Evolutionary conservation across 257 asterid genomes (phyloP).

Genomic region (Solanum neorickii): DNA sequence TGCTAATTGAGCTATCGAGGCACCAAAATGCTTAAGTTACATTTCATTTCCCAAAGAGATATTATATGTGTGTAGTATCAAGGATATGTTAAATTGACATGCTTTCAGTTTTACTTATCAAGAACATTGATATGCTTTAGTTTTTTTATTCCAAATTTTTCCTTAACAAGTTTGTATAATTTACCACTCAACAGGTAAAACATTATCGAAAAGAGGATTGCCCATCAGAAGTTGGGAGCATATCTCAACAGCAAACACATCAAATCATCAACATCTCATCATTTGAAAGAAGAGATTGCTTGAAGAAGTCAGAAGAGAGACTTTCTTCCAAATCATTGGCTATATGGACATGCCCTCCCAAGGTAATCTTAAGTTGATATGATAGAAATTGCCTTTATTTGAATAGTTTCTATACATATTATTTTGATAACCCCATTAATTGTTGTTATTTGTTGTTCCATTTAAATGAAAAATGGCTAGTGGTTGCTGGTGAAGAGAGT

Average conservation of each 20-base stretch:
- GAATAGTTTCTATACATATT: neutral
- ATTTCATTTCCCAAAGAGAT: neutral
- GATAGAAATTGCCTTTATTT: neutral
- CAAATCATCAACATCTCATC: no score
- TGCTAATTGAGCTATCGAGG: no score
- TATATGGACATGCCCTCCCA: conserved; percentile 19
- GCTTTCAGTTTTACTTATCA: neutral
- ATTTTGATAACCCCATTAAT: neutral
- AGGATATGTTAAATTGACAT: neutral
- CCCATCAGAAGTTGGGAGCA: neutral
- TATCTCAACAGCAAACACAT: neutral
- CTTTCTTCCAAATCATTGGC: neutral
- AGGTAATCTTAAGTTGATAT: neutral
- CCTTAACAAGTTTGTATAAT: neutral
- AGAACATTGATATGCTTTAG: neutral
- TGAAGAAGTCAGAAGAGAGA: neutral
- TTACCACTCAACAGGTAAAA: neutral
- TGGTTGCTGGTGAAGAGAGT: conserved; percentile 49
- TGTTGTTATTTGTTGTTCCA: conserved; percentile 11
- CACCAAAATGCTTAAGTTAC: no score
- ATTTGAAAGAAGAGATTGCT: neutral
- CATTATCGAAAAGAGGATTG: neutral
- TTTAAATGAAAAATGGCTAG: conserved; percentile 12
- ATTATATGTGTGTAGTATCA: neutral
- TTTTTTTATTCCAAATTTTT: neutral